These are phyloP conservation scores for Fusarium lateritium DNA, from an alignment of 2,329 filamentous ascomycete genomes.

Conservation along the genomic window DNA sequence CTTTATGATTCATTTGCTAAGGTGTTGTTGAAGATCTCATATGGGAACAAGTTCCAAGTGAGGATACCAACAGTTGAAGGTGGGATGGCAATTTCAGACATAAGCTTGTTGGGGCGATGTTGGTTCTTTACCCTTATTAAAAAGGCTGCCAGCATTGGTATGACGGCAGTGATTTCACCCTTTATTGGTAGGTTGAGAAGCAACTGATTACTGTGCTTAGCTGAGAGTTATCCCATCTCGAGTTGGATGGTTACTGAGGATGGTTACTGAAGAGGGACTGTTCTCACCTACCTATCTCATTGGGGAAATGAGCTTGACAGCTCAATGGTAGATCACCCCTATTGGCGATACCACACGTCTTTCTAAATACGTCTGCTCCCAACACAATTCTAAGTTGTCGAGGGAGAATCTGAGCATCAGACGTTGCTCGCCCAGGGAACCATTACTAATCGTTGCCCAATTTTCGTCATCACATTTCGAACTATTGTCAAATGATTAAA, in stretches of 20 bases:
- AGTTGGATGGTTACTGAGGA: neutral
- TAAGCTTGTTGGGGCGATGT: neutral
- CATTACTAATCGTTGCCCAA: too few relatives aligned
- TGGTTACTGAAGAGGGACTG: neutral
- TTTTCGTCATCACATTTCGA: too few relatives aligned
- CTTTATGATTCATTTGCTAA: constrained; percentile 1
- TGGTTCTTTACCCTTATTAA: neutral
- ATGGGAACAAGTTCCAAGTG: neutral
- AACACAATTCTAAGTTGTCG: too few relatives aligned
- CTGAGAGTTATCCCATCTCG: neutral
- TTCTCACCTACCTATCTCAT: too few relatives aligned
- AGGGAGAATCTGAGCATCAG: too few relatives aligned
- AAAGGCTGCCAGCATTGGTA: neutral
- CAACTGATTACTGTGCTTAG: neutral
- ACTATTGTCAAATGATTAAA: too few relatives aligned
- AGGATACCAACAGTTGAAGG: neutral
- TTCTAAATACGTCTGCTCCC: too few relatives aligned
- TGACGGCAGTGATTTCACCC: constrained; percentile 3
- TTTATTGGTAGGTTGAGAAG: neutral
- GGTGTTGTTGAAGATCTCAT: neutral
- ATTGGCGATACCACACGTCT: too few relatives aligned
- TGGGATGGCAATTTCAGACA: neutral
- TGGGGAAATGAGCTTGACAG: too few relatives aligned
- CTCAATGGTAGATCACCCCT: too few relatives aligned
- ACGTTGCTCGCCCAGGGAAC: too few relatives aligned